phyloP scores from a whole-genome alignment of 1,284 basidiomycete genomes.

The Leccinum pallidistipes region DNA sequence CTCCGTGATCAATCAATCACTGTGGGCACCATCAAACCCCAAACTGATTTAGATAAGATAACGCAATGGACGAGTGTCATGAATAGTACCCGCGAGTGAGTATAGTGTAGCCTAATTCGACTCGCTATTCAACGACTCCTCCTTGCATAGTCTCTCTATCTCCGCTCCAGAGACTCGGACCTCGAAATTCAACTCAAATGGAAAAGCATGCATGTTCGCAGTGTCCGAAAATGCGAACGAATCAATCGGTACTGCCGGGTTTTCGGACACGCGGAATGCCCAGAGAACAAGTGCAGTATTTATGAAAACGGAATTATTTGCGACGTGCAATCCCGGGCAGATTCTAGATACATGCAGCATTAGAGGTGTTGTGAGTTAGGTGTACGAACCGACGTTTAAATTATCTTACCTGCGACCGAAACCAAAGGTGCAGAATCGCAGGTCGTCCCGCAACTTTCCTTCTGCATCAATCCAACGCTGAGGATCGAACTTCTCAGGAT shows the following conservation, averaged over 20 bases:
- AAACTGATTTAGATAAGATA: not conserved
- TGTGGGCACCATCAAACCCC: not conserved
- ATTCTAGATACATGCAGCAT: conserved; percentile 9
- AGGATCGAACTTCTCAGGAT: conserved; percentile 59
- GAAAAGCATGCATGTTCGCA: conserved; percentile 8
- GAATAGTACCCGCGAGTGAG: not conserved
- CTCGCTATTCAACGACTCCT: not conserved
- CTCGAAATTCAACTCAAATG: conserved; percentile 22
- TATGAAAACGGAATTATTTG: conserved; percentile 30
- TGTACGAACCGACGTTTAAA: not conserved
- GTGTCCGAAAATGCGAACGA: conserved; percentile 21
- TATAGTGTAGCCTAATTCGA: not conserved
- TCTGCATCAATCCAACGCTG: conserved; percentile 55
- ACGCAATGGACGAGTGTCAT: not conserved
- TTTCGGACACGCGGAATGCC: conserved; percentile 27
- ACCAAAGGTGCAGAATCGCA: conserved; percentile 56
- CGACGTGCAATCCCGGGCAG: conserved; percentile 30
- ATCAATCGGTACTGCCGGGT: conserved; percentile 24
- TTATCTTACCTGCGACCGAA: conserved; percentile 54
- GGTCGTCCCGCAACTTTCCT: conserved; percentile 49
- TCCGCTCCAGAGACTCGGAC: conserved; percentile 5
- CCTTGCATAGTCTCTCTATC: conserved; percentile 13
- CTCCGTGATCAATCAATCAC: not conserved
- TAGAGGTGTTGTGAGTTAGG: conserved; percentile 9
- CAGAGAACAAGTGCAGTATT: conserved; percentile 25